Evolutionary conservation across 345 rosid species (phyloP).

Genomic region (Pistacia vera): DNA sequence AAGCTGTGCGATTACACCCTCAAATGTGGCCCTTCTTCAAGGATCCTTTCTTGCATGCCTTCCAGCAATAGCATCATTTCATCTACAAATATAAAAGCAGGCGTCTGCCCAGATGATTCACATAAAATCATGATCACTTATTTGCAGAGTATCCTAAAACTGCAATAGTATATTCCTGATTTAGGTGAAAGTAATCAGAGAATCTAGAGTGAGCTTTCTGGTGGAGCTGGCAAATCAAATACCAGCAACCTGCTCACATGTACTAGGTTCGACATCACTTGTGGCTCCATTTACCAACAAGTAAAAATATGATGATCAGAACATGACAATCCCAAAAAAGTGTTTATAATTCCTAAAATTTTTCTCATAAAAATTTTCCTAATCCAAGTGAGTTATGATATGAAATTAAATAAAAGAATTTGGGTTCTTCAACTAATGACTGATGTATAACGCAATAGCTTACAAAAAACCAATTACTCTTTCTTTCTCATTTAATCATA

Average conservation of each 20-base stretch:
- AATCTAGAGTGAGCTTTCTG: background rate
- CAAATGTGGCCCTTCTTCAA: conserved; percentile 81
- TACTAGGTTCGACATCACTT: background rate
- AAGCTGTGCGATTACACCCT: conserved; percentile 87
- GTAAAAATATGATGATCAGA: background rate
- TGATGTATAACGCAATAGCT: background rate
- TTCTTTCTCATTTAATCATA: background rate
- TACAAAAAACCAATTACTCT: too few relatives aligned
- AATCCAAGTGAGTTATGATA: background rate
- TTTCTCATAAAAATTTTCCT: background rate
- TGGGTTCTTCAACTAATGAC: background rate
- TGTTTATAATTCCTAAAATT: background rate
- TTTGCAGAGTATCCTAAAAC: background rate
- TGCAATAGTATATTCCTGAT: background rate
- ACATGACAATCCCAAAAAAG: background rate
- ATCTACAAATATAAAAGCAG: conserved; percentile 93
- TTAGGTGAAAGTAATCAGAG: background rate
- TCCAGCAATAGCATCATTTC: conserved; percentile 99
- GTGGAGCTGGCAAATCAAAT: background rate
- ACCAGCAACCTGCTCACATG: background rate
- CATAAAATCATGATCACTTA: background rate
- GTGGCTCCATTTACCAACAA: background rate
- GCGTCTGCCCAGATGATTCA: conserved; percentile 61
- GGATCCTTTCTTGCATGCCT: conserved; percentile 92
- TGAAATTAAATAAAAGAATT: too few relatives aligned